Base-by-base conservation (phyloP, 2,329 filamentous ascomycete genomes). In the Ascomycota sp. region DNA sequence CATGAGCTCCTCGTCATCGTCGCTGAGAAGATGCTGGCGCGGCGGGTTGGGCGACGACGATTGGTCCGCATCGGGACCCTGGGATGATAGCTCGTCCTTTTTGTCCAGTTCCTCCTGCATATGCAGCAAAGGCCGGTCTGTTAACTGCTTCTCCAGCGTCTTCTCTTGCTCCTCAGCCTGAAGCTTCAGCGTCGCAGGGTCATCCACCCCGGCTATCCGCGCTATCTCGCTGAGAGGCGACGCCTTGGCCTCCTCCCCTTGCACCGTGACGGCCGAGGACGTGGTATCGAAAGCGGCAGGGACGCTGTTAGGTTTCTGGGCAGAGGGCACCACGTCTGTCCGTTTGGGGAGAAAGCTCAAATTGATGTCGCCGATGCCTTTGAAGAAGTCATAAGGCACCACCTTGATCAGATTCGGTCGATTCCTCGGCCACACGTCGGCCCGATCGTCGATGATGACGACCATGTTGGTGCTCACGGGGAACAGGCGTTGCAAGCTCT, bases 381-480 rank as follows among this genome's bases (percentile, higher is more conserved):
- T 81, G 56, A 95, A 98, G 54, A 98, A 98, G 50, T 95, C 86
- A 50, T 93, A 98, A 0, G 86, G 82, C 2, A 75, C 74, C 22
- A 98, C 89, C 48, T 92, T 93, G 56, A 98, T 82, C 23, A 98
- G 65, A 44, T 98, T 94, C 5, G 78, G 69, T 41, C 78, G 76
- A 63, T 93, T 95, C 40, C 75, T 71, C 2, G 71, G 71, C 89
- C 89, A 98, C 7, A 98, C 86, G 48, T 98, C 89, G 31, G 82
- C 82, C 40, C 89, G 71, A 52, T 98, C 89, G 47, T 98, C 89
- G 39, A 98, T 98, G 43, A 98, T 94, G 34, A 94, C 85, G 1
- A 94, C 91, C 89, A 98, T 98, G 52, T 92, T 86, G 5, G 86
- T 95, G 52, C 91, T 91, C 35, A 93, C 81, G 5, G 91, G 89